Base-by-base conservation (phyloP, 139 green algal species). In the Chlamydomonas schloesseri region DNA sequence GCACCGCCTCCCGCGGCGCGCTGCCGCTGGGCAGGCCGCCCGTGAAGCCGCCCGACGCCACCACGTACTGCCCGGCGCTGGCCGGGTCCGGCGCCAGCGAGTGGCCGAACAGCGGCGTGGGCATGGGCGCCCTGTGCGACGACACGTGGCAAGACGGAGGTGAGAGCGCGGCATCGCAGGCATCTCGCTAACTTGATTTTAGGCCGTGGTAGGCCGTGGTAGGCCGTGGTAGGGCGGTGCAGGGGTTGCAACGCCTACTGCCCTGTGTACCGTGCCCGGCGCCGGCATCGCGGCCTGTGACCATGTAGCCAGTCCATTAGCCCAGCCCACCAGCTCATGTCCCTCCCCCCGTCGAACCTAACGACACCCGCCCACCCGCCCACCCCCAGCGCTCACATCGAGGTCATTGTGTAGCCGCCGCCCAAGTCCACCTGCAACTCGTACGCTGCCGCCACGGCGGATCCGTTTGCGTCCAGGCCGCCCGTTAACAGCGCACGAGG, bases 361-460 rank as follows among this genome's bases (percentile, higher is more conserved):
- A n/a, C n/a, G n/a, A n/a, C n/a, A n/a, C n/a, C n/a, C n/a, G n/a
- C n/a, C n/a, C n/a, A n/a, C n/a, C n/a, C n/a, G n/a, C n/a, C n/a
- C n/a, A n/a, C n/a, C n/a, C n/a, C n/a, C n/a, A n/a, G 31, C 11
- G 75, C 76, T 83, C 37, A 83, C 76, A 83, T 21, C 17, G 31
- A 20, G 3, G 36, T 62, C 6, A 73, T 28, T 2, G 20, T 50
- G 62, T 73, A 83, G 9, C 26, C 9, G 14, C 8, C 31, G 2
- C 8, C 8, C 6, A 50, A 13, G 42, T 50, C 42, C 42, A 8
- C 42, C 42, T 50, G 50, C 58, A 83, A 26, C 37, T 83, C 76
- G 37, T 73, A 83, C 36, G 62, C 62, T 13, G 18, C 24, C 26
- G 42, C 14, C 0, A 57, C 36, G 5, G 76, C 31, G 26, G 20